These are phyloP conservation scores for Vachellia pachyceras DNA, from an alignment of 306 rosid species.

Conservation along the genomic window DNA sequence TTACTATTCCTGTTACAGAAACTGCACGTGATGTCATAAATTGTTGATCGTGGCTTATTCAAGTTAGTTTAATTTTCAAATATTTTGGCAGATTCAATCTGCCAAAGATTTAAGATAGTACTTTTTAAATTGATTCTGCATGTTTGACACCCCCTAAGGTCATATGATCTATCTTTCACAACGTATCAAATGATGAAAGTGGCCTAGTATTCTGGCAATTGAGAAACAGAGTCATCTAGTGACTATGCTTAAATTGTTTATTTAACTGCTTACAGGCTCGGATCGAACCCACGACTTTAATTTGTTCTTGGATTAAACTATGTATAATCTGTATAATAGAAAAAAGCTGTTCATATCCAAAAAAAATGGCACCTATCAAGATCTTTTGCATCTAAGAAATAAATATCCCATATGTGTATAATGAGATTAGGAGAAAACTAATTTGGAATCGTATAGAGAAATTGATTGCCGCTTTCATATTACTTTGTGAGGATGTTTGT, in stretches of 20 bases:
- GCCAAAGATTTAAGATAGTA: too few species aligned
- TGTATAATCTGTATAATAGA: slow-evolving; percentile 31
- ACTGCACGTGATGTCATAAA: slow-evolving; percentile 24
- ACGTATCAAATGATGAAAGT: too few species aligned
- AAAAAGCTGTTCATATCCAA: slow-evolving; percentile 29
- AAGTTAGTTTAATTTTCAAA: too few species aligned
- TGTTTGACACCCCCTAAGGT: too few species aligned
- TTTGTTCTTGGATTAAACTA: slow-evolving; percentile 34
- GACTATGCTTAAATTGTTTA: too few species aligned
- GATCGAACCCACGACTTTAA: background rate
- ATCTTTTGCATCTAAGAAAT: background rate
- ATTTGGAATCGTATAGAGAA: background rate
- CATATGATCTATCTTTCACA: too few species aligned
- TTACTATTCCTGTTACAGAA: slow-evolving; percentile 7
- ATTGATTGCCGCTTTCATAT: background rate
- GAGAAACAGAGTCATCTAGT: background rate
- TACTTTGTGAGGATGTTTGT: too few species aligned
- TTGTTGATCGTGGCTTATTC: slow-evolving; percentile 32
- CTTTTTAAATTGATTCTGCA: too few species aligned
- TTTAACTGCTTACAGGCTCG: too few species aligned
- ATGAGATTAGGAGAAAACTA: background rate
- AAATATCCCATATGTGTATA: background rate
- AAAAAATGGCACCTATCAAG: background rate
- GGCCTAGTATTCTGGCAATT: background rate
- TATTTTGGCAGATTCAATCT: too few species aligned